These are phyloP conservation scores for Colletotrichum orbiculare DNA, from an alignment of 2,329 filamentous ascomycete genomes.

Conservation along the genomic window DNA sequence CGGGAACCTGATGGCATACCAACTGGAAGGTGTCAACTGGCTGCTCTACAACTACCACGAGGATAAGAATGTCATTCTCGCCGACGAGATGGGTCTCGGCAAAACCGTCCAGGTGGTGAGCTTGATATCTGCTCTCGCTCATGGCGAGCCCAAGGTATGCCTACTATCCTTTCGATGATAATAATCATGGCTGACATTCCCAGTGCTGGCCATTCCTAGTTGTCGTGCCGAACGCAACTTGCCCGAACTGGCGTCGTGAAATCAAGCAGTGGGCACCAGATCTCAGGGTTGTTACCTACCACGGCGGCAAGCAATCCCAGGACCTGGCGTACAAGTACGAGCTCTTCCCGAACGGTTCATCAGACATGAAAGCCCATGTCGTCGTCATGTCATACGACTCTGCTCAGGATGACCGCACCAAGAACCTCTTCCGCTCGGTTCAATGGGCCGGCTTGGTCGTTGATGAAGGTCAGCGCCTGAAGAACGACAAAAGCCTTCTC, in stretches of 20 bases:
- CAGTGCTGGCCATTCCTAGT: conserved; percentile 90
- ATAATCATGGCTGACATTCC: conserved; percentile 33
- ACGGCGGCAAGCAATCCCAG: conserved; percentile 80
- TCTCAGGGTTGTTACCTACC: conserved; percentile 91
- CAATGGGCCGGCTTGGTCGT: conserved; percentile 91
- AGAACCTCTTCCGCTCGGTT: conserved; percentile 73
- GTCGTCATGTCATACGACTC: conserved; percentile 97
- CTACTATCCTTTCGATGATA: not conserved
- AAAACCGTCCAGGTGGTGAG: conserved; percentile 96
- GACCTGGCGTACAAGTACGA: conserved; percentile 85
- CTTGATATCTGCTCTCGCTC: conserved; percentile 79
- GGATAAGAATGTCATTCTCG: conserved; percentile 87
- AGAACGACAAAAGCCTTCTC: conserved; percentile 88
- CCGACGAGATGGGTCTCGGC: conserved; percentile 97
- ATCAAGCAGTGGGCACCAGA: conserved; percentile 93
- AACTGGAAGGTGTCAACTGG: conserved; percentile 95
- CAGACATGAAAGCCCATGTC: conserved; percentile 85
- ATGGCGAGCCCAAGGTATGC: conserved; percentile 66
- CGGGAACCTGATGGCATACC: conserved; percentile 91
- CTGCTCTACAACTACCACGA: conserved; percentile 89
- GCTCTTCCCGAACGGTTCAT: conserved; percentile 76
- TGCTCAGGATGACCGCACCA: conserved; percentile 77
- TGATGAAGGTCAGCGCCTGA: conserved; percentile 94
- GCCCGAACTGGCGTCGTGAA: conserved; percentile 96
- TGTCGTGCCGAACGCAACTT: conserved; percentile 94